A percentile compares a stretch with the other conserved stretches of the same genome.
Evolutionary conservation across 1,284 basidiomycete genomes (phyloP).

Genomic region (Chondrostereum purpureum): DNA sequence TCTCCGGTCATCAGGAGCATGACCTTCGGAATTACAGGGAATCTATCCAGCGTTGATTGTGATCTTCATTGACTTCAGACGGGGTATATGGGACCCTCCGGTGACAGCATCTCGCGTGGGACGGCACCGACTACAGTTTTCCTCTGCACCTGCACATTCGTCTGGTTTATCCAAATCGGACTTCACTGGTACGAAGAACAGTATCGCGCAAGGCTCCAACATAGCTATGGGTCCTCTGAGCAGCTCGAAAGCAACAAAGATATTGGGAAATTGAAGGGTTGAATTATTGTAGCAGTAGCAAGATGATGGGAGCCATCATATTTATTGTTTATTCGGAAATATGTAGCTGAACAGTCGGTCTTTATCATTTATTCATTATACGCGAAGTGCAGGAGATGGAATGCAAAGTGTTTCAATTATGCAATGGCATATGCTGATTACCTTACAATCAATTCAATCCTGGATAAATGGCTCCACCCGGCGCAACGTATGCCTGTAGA

Average conservation of each 20-base stretch:
- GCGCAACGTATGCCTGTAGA: conserved; percentile 24
- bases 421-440: not conserved
- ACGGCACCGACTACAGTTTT: too few species aligned
- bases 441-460: conserved; percentile 1
- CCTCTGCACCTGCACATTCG: too few species aligned
- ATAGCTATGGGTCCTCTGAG: too few species aligned
- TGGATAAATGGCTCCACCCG: conserved; percentile 14
- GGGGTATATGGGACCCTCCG: not conserved
- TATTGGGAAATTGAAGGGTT: not conserved
- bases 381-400: not conserved
- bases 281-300: too few species aligned
- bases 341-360: not conserved
- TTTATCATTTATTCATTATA: not conserved
- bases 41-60: not conserved
- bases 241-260: too few species aligned
- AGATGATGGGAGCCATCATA: not conserved
- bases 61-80: not conserved
- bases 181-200: too few species aligned
- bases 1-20: not conserved
- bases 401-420: not conserved
- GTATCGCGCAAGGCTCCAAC: too few species aligned
- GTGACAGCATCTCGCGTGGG: too few species aligned
- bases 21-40: not conserved
- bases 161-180: too few species aligned
- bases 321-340: not conserved